Evolutionary conservation across 257 asterid genomes (phyloP).

Genomic region (Linaria vulgaris): DNA sequence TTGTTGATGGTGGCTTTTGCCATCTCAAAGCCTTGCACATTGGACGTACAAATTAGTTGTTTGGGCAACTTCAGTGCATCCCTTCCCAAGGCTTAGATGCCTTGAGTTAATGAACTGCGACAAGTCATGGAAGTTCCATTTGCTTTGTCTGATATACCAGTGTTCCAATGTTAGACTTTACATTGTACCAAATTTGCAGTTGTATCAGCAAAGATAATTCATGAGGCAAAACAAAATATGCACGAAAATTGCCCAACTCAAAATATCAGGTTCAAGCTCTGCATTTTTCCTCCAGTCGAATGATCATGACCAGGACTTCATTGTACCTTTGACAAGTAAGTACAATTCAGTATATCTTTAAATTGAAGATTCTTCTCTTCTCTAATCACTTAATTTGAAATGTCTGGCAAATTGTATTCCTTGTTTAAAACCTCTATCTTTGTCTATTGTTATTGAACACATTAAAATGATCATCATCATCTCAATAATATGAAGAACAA

Average conservation of each 20-base stretch:
- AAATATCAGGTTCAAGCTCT: slow-evolving; percentile 15
- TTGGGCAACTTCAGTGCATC: slow-evolving; percentile 20
- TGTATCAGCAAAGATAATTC: slow-evolving; percentile 11
- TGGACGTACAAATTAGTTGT: slow-evolving; percentile 19
- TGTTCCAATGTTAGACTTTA: slow-evolving; percentile 15
- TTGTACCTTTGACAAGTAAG: too few species aligned
- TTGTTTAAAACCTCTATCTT: too few species aligned
- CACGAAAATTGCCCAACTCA: neutral
- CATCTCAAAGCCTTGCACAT: slow-evolving; percentile 22
- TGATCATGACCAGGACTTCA: neutral
- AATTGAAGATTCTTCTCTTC: too few species aligned
- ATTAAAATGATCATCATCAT: too few species aligned
- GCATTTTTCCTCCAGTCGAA: slow-evolving; percentile 19
- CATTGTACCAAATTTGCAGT: slow-evolving; percentile 2
- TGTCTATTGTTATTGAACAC: too few species aligned
- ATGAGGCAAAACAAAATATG: neutral
- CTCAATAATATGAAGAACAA: too few species aligned
- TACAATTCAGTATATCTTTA: too few species aligned
- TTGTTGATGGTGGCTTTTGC: slow-evolving; percentile 21
- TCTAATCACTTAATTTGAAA: too few species aligned
- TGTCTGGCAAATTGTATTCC: too few species aligned
- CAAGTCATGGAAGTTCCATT: slow-evolving; percentile 15
- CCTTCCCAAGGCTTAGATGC: slow-evolving; percentile 18
- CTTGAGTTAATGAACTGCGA: slow-evolving; percentile 34
- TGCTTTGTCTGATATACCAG: slow-evolving; percentile 18